Conservation (phyloP, 1,284 basidiomycete species). For the Veloporphyrellus conicus region DNA sequence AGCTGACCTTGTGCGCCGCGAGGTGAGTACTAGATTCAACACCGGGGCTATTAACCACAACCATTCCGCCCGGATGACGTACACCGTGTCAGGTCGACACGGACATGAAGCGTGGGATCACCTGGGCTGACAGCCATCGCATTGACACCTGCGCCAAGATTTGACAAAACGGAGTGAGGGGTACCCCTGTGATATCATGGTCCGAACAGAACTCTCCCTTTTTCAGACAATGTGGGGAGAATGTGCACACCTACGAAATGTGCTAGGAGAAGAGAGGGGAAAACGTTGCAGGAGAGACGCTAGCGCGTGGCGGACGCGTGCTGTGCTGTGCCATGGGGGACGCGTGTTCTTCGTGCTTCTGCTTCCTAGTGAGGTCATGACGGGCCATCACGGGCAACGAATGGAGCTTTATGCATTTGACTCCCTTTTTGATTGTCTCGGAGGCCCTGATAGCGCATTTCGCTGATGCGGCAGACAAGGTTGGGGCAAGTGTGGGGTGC, state of each 20-base stretch:
- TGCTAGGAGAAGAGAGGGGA: neutral
- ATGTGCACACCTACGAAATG: constrained; percentile 1
- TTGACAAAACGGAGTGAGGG: neutral
- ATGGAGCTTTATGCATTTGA: constrained; percentile 2
- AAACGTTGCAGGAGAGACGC: constrained; percentile 9
- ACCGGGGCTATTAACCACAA: neutral
- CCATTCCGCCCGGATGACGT: constrained; percentile 3
- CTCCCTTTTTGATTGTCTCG: constrained; percentile 17
- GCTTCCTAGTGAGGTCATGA: constrained; percentile 19
- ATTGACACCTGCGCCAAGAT: neutral
- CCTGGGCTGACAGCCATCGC: constrained; percentile 5
- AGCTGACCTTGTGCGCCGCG: constrained; percentile 1
- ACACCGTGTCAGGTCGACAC: neutral
- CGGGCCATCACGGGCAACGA: constrained; percentile 10
- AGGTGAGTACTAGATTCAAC: neutral
- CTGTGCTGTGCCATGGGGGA: constrained; percentile 28
- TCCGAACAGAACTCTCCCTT: constrained; percentile 1
- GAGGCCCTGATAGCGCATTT: constrained; percentile 14
- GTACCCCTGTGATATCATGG: constrained; percentile 14
- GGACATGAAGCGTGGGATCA: constrained; percentile 14
- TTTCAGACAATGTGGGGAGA: constrained; percentile 6
- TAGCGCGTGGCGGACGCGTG: constrained; percentile 27
- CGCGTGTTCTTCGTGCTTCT: constrained; percentile 19
- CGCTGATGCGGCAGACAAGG: constrained; percentile 10
- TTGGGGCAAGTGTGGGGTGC: constrained; percentile 15